Conservation (phyloP, 1,284 basidiomycete genomes). For the Ustilago tritici region DNA sequence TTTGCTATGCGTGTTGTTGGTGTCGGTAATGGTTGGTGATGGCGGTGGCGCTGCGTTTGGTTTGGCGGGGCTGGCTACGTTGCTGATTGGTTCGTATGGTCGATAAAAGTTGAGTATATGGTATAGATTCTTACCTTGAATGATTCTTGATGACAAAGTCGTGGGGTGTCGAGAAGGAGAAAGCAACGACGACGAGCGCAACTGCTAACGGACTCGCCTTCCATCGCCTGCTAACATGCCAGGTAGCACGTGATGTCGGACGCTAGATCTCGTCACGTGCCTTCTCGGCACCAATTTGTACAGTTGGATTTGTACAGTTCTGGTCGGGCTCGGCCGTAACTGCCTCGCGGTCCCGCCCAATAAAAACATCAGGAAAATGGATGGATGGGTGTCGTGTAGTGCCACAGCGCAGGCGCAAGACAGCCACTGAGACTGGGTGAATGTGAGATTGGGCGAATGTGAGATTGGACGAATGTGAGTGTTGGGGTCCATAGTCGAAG, state of each 20-base stretch:
- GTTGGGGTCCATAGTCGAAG: slow-evolving; percentile 15
- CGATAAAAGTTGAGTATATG: slow-evolving; percentile 2
- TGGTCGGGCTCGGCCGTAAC: no score
- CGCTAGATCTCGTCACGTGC: no score
- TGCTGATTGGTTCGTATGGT: slow-evolving; percentile 16
- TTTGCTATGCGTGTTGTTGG: slow-evolving; percentile 1
- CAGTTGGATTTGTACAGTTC: no score
- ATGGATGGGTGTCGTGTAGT: no score
- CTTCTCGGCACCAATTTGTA: no score
- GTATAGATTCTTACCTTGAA: slow-evolving; percentile 45
- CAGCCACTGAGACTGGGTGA: no score
- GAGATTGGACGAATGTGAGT: background rate
- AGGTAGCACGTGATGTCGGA: no score
- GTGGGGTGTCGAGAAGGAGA: slow-evolving; percentile 46
- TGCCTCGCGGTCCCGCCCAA: no score
- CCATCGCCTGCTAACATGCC: background rate
- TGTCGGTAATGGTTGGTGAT: background rate
- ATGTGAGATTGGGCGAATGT: no score
- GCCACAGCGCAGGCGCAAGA: no score
- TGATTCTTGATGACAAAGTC: slow-evolving; percentile 53
- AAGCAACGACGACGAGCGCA: slow-evolving; percentile 20
- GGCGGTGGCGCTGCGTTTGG: background rate
- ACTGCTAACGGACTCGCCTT: slow-evolving; percentile 7
- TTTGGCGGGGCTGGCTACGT: slow-evolving; percentile 21
- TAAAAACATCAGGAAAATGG: no score